Base-by-base conservation (phyloP, 306 rosid species). In the Cyclanthera cordifolia region DNA sequence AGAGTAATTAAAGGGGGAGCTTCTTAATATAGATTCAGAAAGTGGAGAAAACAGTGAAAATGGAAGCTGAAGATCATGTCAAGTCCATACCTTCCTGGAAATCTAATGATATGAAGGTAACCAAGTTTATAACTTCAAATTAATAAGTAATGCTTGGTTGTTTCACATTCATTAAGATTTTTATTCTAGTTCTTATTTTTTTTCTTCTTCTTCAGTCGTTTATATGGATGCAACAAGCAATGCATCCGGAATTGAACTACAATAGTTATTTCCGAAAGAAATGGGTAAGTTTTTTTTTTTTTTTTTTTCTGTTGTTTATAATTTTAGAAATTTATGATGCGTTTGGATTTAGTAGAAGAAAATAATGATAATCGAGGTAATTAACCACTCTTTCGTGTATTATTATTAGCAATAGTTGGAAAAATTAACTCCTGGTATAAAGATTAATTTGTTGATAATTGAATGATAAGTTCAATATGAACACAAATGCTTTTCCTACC, bases 191-290 rank as follows among this genome's bases (percentile, higher is more conserved):
- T n/a, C n/a, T 69, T 8, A 49, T 47, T 6, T 51, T 24, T 14
- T 20, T 64, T 34, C n/a, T n/a, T 67, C 23, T 74, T 45, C 13
- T 58, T 58, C 82, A 94, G 96, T 90, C 99, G 13, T 90, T 90
- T 90, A 83, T 94, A 82, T 83, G 97, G 91, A 90, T 88, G 95
- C 99, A 94, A 59, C 99, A 90, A 86, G 99, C 99, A 0, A 94
- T 94, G 97, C 99, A 94, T 73, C 99, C 99, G 15, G 97, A 94
- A 73, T 67, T 94, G 77, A 90, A 94, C 76, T 94, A 90, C 88
- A 86, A 77, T 72, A 70, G 91, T 77, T 79, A 79, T 81, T 86
- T 88, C 76, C 34, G 78, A 50, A 94, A 87, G 85, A 90, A 85
- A 88, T 90, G 97, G 99, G 97, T 90, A 69, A 1, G 86, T 6